Evolutionary conservation across 148 eudicot genomes (phyloP), one percentile per base, ranked within the genome.

Genomic region (Fagopyrum homotropicum): DNA sequence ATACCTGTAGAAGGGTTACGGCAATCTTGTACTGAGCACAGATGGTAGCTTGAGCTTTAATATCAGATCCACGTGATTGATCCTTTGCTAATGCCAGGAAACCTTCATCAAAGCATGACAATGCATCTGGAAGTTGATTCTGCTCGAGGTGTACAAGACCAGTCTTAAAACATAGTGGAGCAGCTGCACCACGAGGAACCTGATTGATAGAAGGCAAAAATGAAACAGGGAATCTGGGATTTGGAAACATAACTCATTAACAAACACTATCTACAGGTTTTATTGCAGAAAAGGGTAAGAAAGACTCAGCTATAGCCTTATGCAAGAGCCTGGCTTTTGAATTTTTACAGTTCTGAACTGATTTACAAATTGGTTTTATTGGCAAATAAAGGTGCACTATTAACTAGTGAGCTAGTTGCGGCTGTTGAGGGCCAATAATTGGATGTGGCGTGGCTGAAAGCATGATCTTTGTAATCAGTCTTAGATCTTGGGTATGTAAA

Each of bases 101-200:
- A 82, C 90, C 92, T 93, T 95, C 98, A 84, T 95, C 93, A 78
- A 92, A 95, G 75, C 98, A 95, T 52, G 98, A 95, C 79, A 95
- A 82, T 59, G 97, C 98, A 88, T 95, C 97, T 72, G 98, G 86
- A 73, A 95, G 90, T 80, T 95, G 96, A 84, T 95, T 95, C 81
- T 86, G 97, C 88, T 95, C 98, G 63, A 95, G 89, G 80, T 92
- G 98, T 76, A 84, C 93, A 61, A 95, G 90, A 73, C 97, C 97
- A 74, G 88, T 89, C 87, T 92, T 95, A 64, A 95, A 95, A 82
- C 98, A 95, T 75, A 90, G 66, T 12, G 98, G 77, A 75, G 98
- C 98, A 83, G 93, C 90, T 74, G 96, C 98, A 61, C 98, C 98
- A 73, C 97, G 98, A 75, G 98, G 98, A 84, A 94, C 97, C 98